Conservation (phyloP, 352 stramenopile species). For the Phytophthora chlamydospora region DNA sequence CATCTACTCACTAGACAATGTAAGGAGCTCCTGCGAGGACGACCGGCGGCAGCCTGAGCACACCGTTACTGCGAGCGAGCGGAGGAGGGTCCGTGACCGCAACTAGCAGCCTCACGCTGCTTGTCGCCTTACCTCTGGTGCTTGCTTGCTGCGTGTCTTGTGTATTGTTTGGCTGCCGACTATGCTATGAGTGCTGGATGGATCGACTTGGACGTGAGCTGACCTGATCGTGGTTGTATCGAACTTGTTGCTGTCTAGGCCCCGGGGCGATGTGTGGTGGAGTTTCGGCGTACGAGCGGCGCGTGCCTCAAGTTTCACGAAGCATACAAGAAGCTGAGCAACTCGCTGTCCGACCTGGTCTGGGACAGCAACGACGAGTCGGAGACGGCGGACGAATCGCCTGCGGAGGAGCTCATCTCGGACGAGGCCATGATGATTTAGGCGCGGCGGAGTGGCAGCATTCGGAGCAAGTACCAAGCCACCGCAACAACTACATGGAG, state of each 20-base stretch:
- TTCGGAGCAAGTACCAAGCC: conserved; percentile 7
- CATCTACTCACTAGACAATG: conserved; percentile 76
- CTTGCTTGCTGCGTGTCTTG: conserved; percentile 31
- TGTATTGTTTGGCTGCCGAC: conserved; percentile 26
- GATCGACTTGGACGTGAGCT: conserved; percentile 24
- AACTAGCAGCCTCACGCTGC: conserved; percentile 32
- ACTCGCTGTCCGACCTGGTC: conserved; percentile 55
- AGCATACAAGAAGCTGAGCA: conserved; percentile 72
- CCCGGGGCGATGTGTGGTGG: conserved; percentile 61
- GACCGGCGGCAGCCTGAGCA: conserved; percentile 24
- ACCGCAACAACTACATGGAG: neutral
- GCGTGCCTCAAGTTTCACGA: conserved; percentile 77
- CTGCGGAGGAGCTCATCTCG: conserved; percentile 74
- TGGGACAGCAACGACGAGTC: conserved; percentile 54
- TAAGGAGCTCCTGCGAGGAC: conserved; percentile 46
- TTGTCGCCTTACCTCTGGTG: conserved; percentile 32
- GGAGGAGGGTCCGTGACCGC: conserved; percentile 16
- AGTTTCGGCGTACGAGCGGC: conserved; percentile 76
- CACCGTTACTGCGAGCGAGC: conserved; percentile 29
- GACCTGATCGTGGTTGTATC: conserved; percentile 32
- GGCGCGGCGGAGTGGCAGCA: neutral
- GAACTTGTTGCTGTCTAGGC: conserved; percentile 42
- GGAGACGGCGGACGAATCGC: conserved; percentile 30
- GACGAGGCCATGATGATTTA: conserved; percentile 89
- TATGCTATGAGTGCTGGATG: conserved; percentile 23